Evolutionary conservation across 192 early-diverging fungal species (phyloP).

Genomic region (Coemansia sp.): DNA sequence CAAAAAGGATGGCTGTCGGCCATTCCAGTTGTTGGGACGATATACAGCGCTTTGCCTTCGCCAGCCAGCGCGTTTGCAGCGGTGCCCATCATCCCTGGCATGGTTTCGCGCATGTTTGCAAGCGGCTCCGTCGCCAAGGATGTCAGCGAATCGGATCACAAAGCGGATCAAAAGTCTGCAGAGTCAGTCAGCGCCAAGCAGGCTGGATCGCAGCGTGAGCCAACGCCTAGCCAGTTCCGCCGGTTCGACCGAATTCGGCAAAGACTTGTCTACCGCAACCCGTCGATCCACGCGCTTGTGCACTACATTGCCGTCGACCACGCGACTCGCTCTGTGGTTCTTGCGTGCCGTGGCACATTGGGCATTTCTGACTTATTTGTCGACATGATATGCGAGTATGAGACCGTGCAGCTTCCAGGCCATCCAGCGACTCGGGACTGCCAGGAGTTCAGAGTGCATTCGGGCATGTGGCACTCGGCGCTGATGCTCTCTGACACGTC

Average conservation of each 20-base stretch:
- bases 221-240: conserved; percentile 35
- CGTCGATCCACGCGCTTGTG: conserved; percentile 69
- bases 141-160: background rate
- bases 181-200: background rate
- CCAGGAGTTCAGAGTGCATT: conserved; percentile 65
- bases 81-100: conserved; percentile 28
- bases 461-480: conserved; percentile 84
- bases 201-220: conserved; percentile 7
- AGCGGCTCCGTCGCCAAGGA: background rate
- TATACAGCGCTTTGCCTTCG: conserved; percentile 35
- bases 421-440: conserved; percentile 15
- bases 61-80: conserved; percentile 17
- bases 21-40: conserved; percentile 37
- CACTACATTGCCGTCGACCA: conserved; percentile 88
- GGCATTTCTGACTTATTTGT: conserved; percentile 85
- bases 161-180: background rate
- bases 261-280: conserved; percentile 50
- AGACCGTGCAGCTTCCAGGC: conserved; percentile 25
- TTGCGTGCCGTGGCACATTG: conserved; percentile 86
- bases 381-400: conserved; percentile 81
- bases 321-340: conserved; percentile 66
- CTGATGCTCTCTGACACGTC: conserved; percentile 64
- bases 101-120: conserved; percentile 36
- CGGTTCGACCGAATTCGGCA: conserved; percentile 46
- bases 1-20: conserved; percentile 31